A percentile compares a stretch with the other conserved stretches of the same genome.
phyloP scores from a whole-genome alignment of 2,329 filamentous ascomycete species.

The Colletotrichum sansevieriae region DNA sequence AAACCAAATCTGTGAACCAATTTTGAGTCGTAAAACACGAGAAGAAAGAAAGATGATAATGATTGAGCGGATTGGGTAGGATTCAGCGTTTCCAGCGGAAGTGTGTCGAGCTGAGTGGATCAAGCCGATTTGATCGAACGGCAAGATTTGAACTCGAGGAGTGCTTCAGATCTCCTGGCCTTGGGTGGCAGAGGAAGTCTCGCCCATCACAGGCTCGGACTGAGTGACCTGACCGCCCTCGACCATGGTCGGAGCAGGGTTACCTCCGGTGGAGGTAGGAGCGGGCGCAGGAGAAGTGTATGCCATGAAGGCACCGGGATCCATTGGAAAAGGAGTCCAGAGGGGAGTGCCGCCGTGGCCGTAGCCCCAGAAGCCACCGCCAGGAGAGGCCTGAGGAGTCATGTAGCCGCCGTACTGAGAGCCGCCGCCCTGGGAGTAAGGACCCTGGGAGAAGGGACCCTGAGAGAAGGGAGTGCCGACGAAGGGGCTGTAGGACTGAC shows the following conservation, averaged over 20 bases:
- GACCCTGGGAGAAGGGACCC: constrained; percentile 28
- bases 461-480: constrained; percentile 27
- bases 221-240: constrained; percentile 27
- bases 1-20: constrained; percentile 29
- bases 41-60: constrained; percentile 19
- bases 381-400: constrained; percentile 37
- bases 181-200: not conserved
- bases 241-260: not conserved
- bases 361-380: constrained; percentile 35
- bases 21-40: constrained; percentile 3
- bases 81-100: not conserved
- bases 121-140: not conserved
- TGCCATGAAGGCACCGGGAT: constrained; percentile 22
- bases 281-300: constrained; percentile 27
- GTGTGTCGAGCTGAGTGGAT: not conserved
- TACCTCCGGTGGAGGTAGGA: not conserved
- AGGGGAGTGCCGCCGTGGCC: constrained; percentile 38
- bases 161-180: not conserved
- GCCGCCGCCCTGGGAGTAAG: constrained; percentile 31
- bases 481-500: constrained; percentile 17
- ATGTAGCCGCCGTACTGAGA: constrained; percentile 26
- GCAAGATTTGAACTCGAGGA: constrained; percentile 8
- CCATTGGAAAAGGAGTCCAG: constrained; percentile 34
- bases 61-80: not conserved
- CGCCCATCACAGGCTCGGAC: constrained; percentile 35